Base-by-base conservation (phyloP, 306 rosid genomes). In the Quercus agrifolia region DNA sequence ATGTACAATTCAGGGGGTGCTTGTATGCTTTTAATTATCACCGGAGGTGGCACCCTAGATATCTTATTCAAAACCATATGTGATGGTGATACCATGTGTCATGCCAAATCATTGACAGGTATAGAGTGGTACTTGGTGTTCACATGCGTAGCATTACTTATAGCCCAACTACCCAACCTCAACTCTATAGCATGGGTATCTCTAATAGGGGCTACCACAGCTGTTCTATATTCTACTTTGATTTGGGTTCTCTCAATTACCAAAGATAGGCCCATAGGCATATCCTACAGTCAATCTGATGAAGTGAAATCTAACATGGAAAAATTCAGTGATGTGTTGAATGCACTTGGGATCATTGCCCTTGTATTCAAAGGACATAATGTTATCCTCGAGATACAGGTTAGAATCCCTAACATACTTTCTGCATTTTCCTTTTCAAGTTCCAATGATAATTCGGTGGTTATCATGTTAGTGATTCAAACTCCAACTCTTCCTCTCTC, bases 301-400 rank as follows among this genome's bases (percentile, higher is more conserved):
- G 30, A 12, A 3, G 25, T 5, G 0, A 31, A 77, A 5, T 33
- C 86, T 6, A 10, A 72, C 0, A 0, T 78, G 31, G 80, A 67
- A 13, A 86, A 82, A 23, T 71, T 81, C 44, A 63, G n/a, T 15
- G 66, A 62, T 23, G 27, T 83, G 66, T 1, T 91, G 19, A 87
- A 85, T 77, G 90, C 94, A 4, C 11, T 91, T 28, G 97, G 94
- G 31, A 83, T 81, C 78, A 78, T 89, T 73, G 4, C 85, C 15
- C 83, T 91, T 10, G 52, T 85, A 2, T 89, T 89, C 80, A 83
- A 90, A 87, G 97, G 97, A 10, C 94, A 93, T 44, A 93, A 93
- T 57, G 61, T 93, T 61, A 28, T 91, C 73, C 97, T 91, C 27
- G 94, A 93, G 83, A 91, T 93, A 33, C 96, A 93, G 90, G 93